These are phyloP conservation scores for Aspergillus biplanus DNA, from an alignment of 495 filamentous ascomycete genomes.

Conservation along the genomic window DNA sequence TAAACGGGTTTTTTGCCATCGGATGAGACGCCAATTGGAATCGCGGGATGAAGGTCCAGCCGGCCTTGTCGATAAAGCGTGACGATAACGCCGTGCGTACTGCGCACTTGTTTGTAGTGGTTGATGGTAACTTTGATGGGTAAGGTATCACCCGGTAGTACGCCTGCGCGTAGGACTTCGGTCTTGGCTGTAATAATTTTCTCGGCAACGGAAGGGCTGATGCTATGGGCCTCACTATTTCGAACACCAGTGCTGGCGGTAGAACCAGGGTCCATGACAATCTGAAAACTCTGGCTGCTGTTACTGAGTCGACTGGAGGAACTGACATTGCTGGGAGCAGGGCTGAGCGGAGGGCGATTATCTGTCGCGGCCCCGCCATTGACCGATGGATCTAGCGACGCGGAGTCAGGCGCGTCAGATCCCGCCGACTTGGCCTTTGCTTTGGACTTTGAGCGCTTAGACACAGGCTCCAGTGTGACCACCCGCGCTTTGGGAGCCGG, in stretches of 20 bases:
- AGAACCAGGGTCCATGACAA: slow-evolving; percentile 42
- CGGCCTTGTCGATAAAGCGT: slow-evolving; percentile 91
- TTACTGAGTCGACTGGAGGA: slow-evolving; percentile 63
- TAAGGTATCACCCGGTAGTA: slow-evolving; percentile 81
- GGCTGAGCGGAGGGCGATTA: slow-evolving; percentile 50
- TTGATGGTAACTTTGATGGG: slow-evolving; percentile 79
- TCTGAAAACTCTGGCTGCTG: slow-evolving; percentile 58
- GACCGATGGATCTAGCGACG: slow-evolving; percentile 38
- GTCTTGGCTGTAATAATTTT: slow-evolving; percentile 88
- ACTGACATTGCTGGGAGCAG: slow-evolving; percentile 66
- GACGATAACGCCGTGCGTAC: slow-evolving; percentile 87
- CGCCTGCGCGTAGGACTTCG: slow-evolving; percentile 80
- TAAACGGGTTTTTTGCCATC: slow-evolving; percentile 69
- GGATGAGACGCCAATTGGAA: slow-evolving; percentile 61
- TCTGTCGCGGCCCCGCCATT: slow-evolving; percentile 36
- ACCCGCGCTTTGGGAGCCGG: slow-evolving; percentile 66
- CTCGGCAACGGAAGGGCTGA: slow-evolving; percentile 43
- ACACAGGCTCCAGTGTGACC: slow-evolving; percentile 79
- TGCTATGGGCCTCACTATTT: slow-evolving; percentile 48
- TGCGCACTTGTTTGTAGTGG: slow-evolving; percentile 85
- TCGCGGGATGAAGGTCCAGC: slow-evolving; percentile 81
- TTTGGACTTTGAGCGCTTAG: slow-evolving; percentile 56
- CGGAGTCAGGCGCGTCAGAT: slow-evolving; percentile 42
- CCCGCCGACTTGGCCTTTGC: slow-evolving; percentile 38
- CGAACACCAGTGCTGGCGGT: slow-evolving; percentile 41